Conservation (phyloP, 768 basidiomycete species). For the Scleroderma citrinum region DNA sequence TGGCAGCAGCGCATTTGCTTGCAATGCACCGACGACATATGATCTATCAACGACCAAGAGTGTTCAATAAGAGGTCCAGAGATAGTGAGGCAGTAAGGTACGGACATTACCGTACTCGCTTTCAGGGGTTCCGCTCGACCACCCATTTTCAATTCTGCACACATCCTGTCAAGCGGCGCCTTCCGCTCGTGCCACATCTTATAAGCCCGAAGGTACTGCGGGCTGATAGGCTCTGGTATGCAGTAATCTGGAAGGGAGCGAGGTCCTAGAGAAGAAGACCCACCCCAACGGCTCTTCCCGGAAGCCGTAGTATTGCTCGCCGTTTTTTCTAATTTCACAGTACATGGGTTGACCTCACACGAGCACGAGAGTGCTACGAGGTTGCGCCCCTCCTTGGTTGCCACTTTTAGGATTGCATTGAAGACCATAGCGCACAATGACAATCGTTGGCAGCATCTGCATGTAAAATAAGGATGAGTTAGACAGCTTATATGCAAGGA, state of each 20-base stretch:
- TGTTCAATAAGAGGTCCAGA: background rate
- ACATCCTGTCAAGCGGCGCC: conserved; percentile 34
- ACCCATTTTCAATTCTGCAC: conserved; percentile 30
- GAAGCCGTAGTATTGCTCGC: background rate
- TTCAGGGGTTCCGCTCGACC: conserved; percentile 35
- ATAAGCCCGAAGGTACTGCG: conserved; percentile 40
- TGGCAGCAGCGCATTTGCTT: conserved; percentile 32
- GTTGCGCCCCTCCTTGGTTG: conserved; percentile 13
- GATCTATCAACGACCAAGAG: conserved; percentile 24
- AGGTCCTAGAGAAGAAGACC: background rate
- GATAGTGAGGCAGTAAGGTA: background rate
- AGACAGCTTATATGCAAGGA: background rate
- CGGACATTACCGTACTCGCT: conserved; percentile 44
- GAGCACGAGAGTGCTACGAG: conserved; percentile 21
- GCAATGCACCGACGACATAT: conserved; percentile 38
- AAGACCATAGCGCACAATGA: conserved; percentile 43
- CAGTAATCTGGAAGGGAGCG: conserved; percentile 18
- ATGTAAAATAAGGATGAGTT: background rate
- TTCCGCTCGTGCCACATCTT: conserved; percentile 36
- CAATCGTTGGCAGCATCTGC: conserved; percentile 50
- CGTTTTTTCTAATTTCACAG: background rate
- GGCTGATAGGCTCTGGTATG: conserved; percentile 25
- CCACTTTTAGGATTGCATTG: conserved; percentile 30
- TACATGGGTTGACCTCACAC: conserved; percentile 18
- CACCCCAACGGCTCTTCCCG: background rate